Conservation (phyloP, 768 basidiomycete species). For the Termitomyces sp. region DNA sequence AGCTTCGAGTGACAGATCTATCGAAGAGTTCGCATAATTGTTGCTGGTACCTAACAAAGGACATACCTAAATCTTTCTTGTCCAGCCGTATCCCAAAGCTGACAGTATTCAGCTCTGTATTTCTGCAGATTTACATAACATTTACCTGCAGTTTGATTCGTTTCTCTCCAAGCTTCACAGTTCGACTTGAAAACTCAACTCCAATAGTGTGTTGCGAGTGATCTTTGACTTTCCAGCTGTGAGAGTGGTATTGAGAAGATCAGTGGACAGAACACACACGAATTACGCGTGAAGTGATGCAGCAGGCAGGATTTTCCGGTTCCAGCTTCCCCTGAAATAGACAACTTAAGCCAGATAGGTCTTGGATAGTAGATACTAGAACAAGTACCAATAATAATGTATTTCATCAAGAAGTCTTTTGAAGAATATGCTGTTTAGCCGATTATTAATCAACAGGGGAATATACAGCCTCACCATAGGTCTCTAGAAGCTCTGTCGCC, state of each 20-base stretch:
- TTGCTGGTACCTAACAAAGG: background rate
- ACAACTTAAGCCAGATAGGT: conserved; percentile 5
- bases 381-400: conserved; percentile 84
- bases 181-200: conserved; percentile 95
- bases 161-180: conserved; percentile 89
- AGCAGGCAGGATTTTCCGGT: conserved; percentile 96
- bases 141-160: conserved; percentile 91
- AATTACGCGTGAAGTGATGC: conserved; percentile 94
- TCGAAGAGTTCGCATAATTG: conserved; percentile 7
- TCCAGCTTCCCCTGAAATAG: conserved; percentile 78
- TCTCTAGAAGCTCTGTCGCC: conserved; percentile 89
- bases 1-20: conserved; percentile 89
- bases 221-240: conserved; percentile 68
- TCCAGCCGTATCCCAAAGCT: conserved; percentile 98
- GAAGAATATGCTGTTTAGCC: conserved; percentile 10
- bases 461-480: conserved; percentile 61
- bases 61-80: conserved; percentile 87
- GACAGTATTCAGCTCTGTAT: background rate
- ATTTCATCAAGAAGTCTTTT: conserved; percentile 97
- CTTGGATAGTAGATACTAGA: conserved; percentile 2
- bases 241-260: conserved; percentile 1
- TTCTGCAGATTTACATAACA: background rate
- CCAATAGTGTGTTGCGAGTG: conserved; percentile 98
- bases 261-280: conserved; percentile 57
- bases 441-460: background rate